These are phyloP conservation scores for Candida lessepsii DNA, from an alignment of 805 yeast species.

Conservation along the genomic window DNA sequence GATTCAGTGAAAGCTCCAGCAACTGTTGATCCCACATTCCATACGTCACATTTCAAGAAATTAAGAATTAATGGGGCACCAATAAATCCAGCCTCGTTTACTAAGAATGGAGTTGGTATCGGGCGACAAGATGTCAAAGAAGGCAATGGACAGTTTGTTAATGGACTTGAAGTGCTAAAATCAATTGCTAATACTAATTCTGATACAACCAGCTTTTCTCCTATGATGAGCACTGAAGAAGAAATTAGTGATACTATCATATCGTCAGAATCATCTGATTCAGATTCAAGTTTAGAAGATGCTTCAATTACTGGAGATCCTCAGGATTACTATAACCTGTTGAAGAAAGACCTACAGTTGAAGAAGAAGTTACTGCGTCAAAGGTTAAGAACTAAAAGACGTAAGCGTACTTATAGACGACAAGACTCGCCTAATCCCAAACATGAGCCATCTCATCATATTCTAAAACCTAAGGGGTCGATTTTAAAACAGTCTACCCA, in stretches of 20 bases:
- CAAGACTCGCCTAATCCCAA: slow-evolving; percentile 35
- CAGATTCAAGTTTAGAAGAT: slow-evolving; percentile 11
- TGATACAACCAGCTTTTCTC: not conserved
- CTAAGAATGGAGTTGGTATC: slow-evolving; percentile 7
- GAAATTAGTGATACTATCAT: slow-evolving; percentile 16
- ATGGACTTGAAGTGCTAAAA: slow-evolving; percentile 5
- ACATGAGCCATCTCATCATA: slow-evolving; percentile 43
- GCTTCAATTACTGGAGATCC: slow-evolving; percentile 8
- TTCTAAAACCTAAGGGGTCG: slow-evolving; percentile 40
- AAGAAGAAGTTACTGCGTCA: slow-evolving; percentile 13
- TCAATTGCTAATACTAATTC: slow-evolving; percentile 2
- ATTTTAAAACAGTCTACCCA: slow-evolving; percentile 34
- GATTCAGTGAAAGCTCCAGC: slow-evolving; percentile 31
- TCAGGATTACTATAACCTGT: slow-evolving; percentile 17
- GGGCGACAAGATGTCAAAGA: too few species aligned
- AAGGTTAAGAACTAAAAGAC: not conserved
- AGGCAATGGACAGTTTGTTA: not conserved
- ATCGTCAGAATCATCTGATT: slow-evolving; percentile 13
- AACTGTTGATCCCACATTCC: slow-evolving; percentile 35
- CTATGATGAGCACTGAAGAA: slow-evolving; percentile 19
- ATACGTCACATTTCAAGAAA: slow-evolving; percentile 41
- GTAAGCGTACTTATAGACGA: not conserved
- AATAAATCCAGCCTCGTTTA: slow-evolving; percentile 24
- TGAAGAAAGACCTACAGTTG: slow-evolving; percentile 16
- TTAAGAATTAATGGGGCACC: slow-evolving; percentile 41